phyloP scores from a whole-genome alignment of 73 alveolate species.

The Paramecium pentaurelia region DNA sequence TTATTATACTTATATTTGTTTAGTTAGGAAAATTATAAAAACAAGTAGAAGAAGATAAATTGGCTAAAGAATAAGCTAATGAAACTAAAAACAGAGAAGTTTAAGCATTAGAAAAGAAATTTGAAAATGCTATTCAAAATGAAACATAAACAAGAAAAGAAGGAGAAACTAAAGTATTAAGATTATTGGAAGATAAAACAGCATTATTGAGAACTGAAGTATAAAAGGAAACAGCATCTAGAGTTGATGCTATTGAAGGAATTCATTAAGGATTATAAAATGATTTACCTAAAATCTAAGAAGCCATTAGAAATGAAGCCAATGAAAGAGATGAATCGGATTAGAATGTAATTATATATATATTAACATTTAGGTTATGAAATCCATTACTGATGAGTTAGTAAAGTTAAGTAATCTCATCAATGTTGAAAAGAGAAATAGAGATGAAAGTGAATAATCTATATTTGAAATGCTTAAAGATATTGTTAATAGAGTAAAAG shows the following conservation, averaged over 20 bases:
- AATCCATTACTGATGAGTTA: constrained; percentile 39
- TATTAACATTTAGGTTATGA: constrained; percentile 21
- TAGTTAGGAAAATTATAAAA: not conserved
- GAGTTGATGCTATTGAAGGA: constrained; percentile 37
- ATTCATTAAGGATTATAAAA: constrained; percentile 43
- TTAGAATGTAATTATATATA: not conserved
- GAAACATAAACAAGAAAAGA: constrained; percentile 27
- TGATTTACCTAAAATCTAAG: constrained; percentile 42
- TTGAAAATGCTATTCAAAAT: constrained; percentile 2
- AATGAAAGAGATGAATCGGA: constrained; percentile 48
- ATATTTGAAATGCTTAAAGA: constrained; percentile 46
- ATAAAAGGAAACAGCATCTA: not conserved
- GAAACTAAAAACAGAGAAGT: constrained; percentile 20
- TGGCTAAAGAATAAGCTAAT: constrained; percentile 13
- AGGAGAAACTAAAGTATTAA: constrained; percentile 26
- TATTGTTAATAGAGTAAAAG: constrained; percentile 45
- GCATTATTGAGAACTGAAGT: constrained; percentile 40
- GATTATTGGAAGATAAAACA: constrained; percentile 27
- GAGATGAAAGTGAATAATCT: constrained; percentile 50
- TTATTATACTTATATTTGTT: not conserved
- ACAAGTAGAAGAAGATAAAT: constrained; percentile 33
- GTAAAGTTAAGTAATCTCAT: constrained; percentile 11
- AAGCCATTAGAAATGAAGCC: constrained; percentile 27
- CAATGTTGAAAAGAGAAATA: not conserved
- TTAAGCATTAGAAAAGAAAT: not conserved